Evolutionary conservation across 2,329 filamentous ascomycete genomes (phyloP).

Genomic region (Fusarium tjaetaba): DNA sequence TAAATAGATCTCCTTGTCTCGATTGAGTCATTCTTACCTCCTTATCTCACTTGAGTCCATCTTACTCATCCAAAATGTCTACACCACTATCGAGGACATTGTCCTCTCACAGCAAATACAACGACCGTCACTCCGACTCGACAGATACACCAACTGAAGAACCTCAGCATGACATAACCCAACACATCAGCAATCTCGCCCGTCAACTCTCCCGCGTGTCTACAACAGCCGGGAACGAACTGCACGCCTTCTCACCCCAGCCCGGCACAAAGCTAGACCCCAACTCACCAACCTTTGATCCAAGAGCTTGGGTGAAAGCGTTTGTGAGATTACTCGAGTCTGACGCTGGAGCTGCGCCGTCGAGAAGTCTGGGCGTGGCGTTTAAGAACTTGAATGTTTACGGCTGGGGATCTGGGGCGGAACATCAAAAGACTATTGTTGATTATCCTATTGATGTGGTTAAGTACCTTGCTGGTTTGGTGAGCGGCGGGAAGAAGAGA

Average conservation of each 20-base stretch:
- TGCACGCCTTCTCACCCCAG: slow-evolving; percentile 33
- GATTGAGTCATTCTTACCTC: not conserved
- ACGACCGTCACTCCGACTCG: slow-evolving; percentile 1
- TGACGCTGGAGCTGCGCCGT: slow-evolving; percentile 35
- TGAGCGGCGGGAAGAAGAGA: slow-evolving; percentile 3
- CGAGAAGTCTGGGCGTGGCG: slow-evolving; percentile 42
- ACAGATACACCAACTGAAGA: not conserved
- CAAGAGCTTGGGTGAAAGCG: slow-evolving; percentile 41
- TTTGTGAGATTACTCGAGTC: slow-evolving; percentile 42
- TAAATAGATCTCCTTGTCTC: not conserved
- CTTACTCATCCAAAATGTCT: not conserved
- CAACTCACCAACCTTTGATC: slow-evolving; percentile 40
- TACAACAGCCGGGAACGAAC: slow-evolving; percentile 18
- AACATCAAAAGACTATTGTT: slow-evolving; percentile 39
- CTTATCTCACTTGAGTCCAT: not conserved
- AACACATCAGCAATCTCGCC: slow-evolving; percentile 25
- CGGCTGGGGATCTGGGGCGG: slow-evolving; percentile 40
- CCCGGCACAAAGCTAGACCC: slow-evolving; percentile 40
- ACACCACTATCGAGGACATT: not conserved
- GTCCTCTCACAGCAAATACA: not conserved
- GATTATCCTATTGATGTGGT: slow-evolving; percentile 37
- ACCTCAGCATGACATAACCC: not conserved
- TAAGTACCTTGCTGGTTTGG: not conserved
- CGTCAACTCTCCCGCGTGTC: slow-evolving; percentile 24
- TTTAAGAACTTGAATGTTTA: slow-evolving; percentile 42